These are phyloP conservation scores for Alternaria arborescens DNA, from an alignment of 2,329 filamentous ascomycete genomes.

Conservation along the genomic window DNA sequence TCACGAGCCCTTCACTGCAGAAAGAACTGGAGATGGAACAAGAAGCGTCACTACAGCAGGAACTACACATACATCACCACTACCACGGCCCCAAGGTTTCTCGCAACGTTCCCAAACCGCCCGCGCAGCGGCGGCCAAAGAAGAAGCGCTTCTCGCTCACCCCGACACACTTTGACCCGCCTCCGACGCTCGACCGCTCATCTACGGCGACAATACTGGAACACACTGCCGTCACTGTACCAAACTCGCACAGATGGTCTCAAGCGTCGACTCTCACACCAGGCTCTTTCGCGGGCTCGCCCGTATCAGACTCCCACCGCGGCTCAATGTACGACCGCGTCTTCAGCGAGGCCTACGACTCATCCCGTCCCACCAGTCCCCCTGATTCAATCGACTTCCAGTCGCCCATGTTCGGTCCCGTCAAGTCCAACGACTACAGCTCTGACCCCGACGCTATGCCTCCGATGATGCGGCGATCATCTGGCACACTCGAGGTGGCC, in stretches of 20 bases:
- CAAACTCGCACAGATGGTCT: conserved; percentile 68
- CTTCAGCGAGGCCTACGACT: conserved; percentile 68
- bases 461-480: conserved; percentile 7
- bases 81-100: conserved; percentile 69
- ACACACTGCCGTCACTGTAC: conserved; percentile 67
- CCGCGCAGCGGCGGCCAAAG: conserved; percentile 63
- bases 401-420: conserved; percentile 67
- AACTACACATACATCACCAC: conserved; percentile 93
- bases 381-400: conserved; percentile 68
- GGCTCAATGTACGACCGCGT: conserved; percentile 81
- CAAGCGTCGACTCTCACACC: conserved; percentile 69
- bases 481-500: conserved; percentile 11
- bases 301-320: conserved; percentile 73
- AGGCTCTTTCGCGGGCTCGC: conserved; percentile 83
- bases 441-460: conserved; percentile 26
- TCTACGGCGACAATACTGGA: conserved; percentile 68
- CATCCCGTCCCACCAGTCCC: conserved; percentile 81
- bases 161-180: conserved; percentile 59
- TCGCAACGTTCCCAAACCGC: conserved; percentile 58
- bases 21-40: conserved; percentile 69
- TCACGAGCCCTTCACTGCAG: conserved; percentile 63
- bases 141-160: conserved; percentile 75
- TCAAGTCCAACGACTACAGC: conserved; percentile 32
- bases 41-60: conserved; percentile 52
- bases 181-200: conserved; percentile 55